phyloP scores from a whole-genome alignment of 768 basidiomycete species.

The Termitomyces eurrhizus region DNA sequence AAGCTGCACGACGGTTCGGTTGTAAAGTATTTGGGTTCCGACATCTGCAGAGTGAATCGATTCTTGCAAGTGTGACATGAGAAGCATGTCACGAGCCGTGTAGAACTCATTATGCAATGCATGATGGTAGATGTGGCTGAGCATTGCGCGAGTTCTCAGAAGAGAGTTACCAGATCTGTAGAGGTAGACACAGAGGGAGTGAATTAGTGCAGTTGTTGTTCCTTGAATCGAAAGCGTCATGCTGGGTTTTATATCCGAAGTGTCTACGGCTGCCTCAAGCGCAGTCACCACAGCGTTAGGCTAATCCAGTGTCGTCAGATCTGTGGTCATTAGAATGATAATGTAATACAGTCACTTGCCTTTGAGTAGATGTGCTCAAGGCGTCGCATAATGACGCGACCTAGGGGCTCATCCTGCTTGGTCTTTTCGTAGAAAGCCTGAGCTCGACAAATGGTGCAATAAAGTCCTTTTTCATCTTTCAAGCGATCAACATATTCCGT shows the following conservation, averaged over 20 bases:
- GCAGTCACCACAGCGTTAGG: conserved; percentile 91
- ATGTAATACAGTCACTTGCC: conserved; percentile 38
- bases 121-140: conserved; percentile 96
- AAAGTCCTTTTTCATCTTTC: conserved; percentile 93
- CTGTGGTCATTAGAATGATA: not conserved
- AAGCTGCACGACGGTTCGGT: conserved; percentile 94
- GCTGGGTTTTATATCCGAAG: conserved; percentile 55
- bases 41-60: conserved; percentile 96
- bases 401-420: conserved; percentile 70
- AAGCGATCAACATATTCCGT: conserved; percentile 98
- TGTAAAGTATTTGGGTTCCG: conserved; percentile 95
- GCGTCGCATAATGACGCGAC: conserved; percentile 89
- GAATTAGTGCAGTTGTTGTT: conserved; percentile 74
- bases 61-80: conserved; percentile 99
- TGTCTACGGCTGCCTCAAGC: conserved; percentile 68
- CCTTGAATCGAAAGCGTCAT: conserved; percentile 55
- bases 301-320: conserved; percentile 37
- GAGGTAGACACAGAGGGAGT: conserved; percentile 84
- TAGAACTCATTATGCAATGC: conserved; percentile 96
- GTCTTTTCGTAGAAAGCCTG: conserved; percentile 89
- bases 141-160: conserved; percentile 93
- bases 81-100: conserved; percentile 94
- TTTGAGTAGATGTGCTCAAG: conserved; percentile 98
- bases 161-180: conserved; percentile 92
- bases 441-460: conserved; percentile 88